A percentile compares a stretch with the other conserved stretches of the same genome.
Conservation (phyloP, 805 yeast genomes). For the Starmerella stigmatis region DNA sequence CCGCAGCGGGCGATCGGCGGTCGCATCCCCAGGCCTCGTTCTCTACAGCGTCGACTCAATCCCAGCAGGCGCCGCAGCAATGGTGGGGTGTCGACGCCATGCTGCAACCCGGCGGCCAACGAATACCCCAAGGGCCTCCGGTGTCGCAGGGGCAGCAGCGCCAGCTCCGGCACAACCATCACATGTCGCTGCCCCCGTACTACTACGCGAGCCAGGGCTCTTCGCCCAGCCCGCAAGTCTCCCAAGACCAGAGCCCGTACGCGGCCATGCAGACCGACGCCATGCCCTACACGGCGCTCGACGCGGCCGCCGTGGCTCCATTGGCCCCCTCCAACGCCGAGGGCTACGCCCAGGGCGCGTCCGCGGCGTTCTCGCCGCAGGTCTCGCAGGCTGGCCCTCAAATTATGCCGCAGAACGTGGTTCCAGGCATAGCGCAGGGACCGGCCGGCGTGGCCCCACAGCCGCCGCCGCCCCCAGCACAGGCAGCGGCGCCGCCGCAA, state of each 20-base stretch:
- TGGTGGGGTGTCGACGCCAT: constrained; percentile 3
- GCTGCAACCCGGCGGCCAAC: not conserved
- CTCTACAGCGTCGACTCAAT: not conserved
- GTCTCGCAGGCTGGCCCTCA: not conserved
- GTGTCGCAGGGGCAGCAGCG: constrained; percentile 9
- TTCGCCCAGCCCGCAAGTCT: constrained; percentile 4
- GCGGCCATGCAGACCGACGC: not conserved
- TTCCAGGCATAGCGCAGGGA: not conserved
- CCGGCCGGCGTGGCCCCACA: too few relatives aligned
- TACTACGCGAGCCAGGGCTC: constrained; percentile 11
- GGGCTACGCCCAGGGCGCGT: not conserved
- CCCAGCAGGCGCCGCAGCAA: not conserved
- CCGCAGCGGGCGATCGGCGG: constrained; percentile 4
- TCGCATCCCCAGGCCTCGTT: not conserved
- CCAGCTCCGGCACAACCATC: constrained; percentile 15
- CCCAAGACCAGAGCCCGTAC: not conserved
- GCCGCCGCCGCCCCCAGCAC: too few relatives aligned
- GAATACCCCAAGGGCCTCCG: constrained; percentile 1
- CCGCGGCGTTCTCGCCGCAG: not conserved
- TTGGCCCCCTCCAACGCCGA: not conserved
- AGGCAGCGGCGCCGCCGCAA: too few relatives aligned
- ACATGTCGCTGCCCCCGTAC: constrained; percentile 16
- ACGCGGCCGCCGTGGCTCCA: not conserved
- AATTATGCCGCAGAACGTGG: not conserved
- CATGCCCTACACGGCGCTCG: not conserved